Percentiles rank a stretch among this genome's conserved stretches.
These are phyloP conservation scores for Allomyces javanicus DNA, from an alignment of 192 early-diverging fungal species.

Conservation along the genomic window DNA sequence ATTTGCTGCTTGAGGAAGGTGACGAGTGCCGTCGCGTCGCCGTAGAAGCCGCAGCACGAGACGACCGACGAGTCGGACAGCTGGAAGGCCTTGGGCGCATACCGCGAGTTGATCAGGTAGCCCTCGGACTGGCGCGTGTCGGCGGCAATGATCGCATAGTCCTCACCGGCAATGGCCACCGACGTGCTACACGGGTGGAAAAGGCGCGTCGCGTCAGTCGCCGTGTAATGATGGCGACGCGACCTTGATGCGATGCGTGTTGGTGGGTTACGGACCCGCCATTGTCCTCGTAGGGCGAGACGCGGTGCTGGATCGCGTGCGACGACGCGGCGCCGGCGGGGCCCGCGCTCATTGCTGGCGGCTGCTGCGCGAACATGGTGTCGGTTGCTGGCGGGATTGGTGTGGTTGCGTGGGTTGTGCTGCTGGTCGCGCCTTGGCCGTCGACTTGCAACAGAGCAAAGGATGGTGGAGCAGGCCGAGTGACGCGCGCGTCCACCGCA, in stretches of 20 bases:
- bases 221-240: neutral
- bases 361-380: neutral
- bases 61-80: constrained; percentile 67
- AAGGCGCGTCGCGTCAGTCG: too few species aligned
- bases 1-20: constrained; percentile 67
- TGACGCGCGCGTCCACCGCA: too few species aligned
- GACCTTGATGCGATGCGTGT: neutral
- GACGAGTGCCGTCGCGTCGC: constrained; percentile 66
- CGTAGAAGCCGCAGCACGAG: constrained; percentile 68
- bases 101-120: constrained; percentile 86
- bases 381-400: neutral
- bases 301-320: constrained; percentile 43
- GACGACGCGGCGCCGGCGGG: neutral
- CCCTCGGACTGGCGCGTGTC: constrained; percentile 91
- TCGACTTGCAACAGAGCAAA: too few species aligned
- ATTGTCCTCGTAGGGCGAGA: constrained; percentile 83
- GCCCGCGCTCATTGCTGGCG: neutral
- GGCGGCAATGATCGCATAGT: constrained; percentile 82
- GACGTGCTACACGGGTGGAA: constrained; percentile 32
- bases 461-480: too few species aligned
- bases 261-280: constrained; percentile 20
- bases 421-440: neutral
- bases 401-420: neutral
- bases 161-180: constrained; percentile 81
- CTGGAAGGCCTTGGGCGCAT: constrained; percentile 72